Evolutionary conservation across 139 green algal species (phyloP), one percentile per base, ranked within the genome.

Genomic region (Gonium pectorale): DNA sequence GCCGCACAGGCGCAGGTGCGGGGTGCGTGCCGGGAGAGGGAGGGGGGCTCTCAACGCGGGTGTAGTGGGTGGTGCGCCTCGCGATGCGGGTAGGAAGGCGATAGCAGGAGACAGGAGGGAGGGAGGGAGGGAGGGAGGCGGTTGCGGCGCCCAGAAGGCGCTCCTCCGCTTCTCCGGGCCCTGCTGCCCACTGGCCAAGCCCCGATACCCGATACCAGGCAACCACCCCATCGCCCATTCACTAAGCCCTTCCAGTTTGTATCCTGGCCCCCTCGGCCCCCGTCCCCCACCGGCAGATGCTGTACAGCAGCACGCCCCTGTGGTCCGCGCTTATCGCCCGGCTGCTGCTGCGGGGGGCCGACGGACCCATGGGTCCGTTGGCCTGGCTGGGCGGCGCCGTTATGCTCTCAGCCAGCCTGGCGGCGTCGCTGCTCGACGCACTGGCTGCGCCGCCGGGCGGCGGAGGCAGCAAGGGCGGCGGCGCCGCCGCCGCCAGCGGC

Each of bases 1-100:
- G 41, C 77, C 22, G 77, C 77, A 11, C 43, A 73, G n/a, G 77
- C 77, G 22, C 77, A 83, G 77, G 77, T 83, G 59, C 9, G 77
- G 31, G n/a, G n/a, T n/a, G n/a, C n/a, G n/a, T n/a, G n/a, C n/a
- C n/a, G n/a, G n/a, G n/a, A n/a, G n/a, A n/a, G n/a, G n/a, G n/a
- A n/a, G n/a, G n/a, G n/a, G n/a, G n/a, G n/a, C n/a, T n/a, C n/a
- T n/a, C n/a, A n/a, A n/a, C n/a, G n/a, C n/a, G n/a, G n/a, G n/a
- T n/a, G n/a, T n/a, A n/a, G n/a, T n/a, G n/a, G n/a, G n/a, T n/a
- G n/a, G n/a, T n/a, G n/a, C n/a, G n/a, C n/a, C n/a, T n/a, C n/a
- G n/a, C n/a, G n/a, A n/a, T n/a, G n/a, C n/a, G n/a, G n/a, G n/a
- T n/a, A n/a, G n/a, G n/a, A n/a, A n/a, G n/a, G n/a, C n/a, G n/a